These are phyloP conservation scores for Coprinopsis sp. DNA, from an alignment of 768 basidiomycete species.

Conservation along the genomic window DNA sequence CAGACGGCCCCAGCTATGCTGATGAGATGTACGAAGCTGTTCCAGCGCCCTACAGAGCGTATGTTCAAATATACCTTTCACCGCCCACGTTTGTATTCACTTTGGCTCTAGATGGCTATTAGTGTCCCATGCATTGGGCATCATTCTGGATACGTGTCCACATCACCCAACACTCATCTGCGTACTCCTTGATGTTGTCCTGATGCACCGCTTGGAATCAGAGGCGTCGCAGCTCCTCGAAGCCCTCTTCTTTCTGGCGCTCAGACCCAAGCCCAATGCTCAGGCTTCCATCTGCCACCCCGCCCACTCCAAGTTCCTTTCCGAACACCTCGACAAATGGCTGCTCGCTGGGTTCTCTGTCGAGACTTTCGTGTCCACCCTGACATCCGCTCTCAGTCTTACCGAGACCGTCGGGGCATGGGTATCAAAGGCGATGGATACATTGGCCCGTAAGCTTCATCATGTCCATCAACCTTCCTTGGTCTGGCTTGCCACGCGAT, in stretches of 20 bases:
- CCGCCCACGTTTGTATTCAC: neutral
- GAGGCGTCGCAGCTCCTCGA: conserved; percentile 43
- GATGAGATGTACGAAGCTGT: conserved; percentile 48
- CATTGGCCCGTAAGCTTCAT: conserved; percentile 7
- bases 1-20: conserved; percentile 18
- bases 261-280: conserved; percentile 22
- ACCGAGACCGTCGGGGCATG: conserved; percentile 9
- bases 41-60: conserved; percentile 51
- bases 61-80: conserved; percentile 7
- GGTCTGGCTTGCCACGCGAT: neutral
- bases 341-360: conserved; percentile 19
- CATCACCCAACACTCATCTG: conserved; percentile 45
- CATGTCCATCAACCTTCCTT: conserved; percentile 2
- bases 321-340: conserved; percentile 42
- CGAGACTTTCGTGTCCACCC: conserved; percentile 26
- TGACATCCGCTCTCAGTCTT: conserved; percentile 26
- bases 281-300: conserved; percentile 33
- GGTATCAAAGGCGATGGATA: conserved; percentile 12
- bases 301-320: conserved; percentile 42
- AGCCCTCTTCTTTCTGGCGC: conserved; percentile 35
- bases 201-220: conserved; percentile 36
- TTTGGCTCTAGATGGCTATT: conserved; percentile 37
- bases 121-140: conserved; percentile 46
- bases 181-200: conserved; percentile 46
- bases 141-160: conserved; percentile 42